phyloP scores from a whole-genome alignment of 2,329 filamentous ascomycete genomes.

The Arachnomyces sp. region DNA sequence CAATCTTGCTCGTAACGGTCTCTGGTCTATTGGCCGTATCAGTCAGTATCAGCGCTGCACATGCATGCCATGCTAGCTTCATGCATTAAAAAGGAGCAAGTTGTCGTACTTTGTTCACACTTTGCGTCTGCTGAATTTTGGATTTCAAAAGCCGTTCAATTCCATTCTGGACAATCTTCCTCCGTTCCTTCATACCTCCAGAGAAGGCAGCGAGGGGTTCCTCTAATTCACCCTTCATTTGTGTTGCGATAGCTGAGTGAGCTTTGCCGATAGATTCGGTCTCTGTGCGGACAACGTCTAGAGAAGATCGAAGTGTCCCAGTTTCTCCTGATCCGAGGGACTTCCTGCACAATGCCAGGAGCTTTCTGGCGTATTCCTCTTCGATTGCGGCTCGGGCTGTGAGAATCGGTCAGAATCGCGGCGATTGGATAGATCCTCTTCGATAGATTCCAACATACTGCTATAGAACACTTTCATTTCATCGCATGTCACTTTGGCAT shows the following conservation, averaged over 20 bases:
- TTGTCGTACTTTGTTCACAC: constrained; percentile 74
- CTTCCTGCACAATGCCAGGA: constrained; percentile 79
- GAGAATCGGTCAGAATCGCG: constrained; percentile 10
- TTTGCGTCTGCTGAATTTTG: constrained; percentile 83
- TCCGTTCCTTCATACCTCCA: constrained; percentile 89
- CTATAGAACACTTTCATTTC: constrained; percentile 88
- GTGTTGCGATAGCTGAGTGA: constrained; percentile 77
- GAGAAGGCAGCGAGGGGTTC: constrained; percentile 87
- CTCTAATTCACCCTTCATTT: constrained; percentile 95
- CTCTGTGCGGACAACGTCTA: constrained; percentile 82
- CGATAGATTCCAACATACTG: constrained; percentile 44
- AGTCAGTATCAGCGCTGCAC: constrained; percentile 6
- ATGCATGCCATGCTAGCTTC: not conserved
- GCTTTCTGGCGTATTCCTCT: constrained; percentile 89
- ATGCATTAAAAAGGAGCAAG: not conserved
- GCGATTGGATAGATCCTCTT: constrained; percentile 1
- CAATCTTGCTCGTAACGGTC: constrained; percentile 97
- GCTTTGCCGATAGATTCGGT: constrained; percentile 91
- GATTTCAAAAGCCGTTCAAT: constrained; percentile 91
- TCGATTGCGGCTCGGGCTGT: constrained; percentile 84
- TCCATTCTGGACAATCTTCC: constrained; percentile 90
- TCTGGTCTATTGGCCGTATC: constrained; percentile 55
- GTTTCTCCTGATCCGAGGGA: constrained; percentile 79
- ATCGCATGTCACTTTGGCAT: constrained; percentile 88
- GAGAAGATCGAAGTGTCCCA: constrained; percentile 72